Evolutionary conservation across 2,329 filamentous ascomycete species (phyloP).

Genomic region (Penicillium frequentans): DNA sequence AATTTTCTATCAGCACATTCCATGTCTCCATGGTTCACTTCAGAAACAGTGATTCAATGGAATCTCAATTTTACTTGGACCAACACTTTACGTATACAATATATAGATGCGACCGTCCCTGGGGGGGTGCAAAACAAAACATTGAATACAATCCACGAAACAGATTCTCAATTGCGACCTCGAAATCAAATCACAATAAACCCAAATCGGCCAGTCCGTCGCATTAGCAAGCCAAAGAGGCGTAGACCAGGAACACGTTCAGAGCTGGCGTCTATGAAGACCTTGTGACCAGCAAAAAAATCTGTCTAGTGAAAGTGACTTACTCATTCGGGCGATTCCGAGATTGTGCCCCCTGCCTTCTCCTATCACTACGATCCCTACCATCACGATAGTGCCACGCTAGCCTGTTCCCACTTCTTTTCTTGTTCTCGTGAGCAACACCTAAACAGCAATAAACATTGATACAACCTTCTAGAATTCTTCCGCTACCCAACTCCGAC

Average conservation of each 20-base stretch:
- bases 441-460: conserved; percentile 8
- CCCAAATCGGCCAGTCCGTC: neutral
- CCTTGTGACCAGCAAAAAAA: conserved; percentile 4
- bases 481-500: neutral
- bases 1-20: neutral
- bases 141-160: neutral
- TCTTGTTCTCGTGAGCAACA: conserved; percentile 3
- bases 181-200: neutral
- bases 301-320: neutral
- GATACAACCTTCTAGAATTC: conserved; percentile 6
- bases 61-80: neutral
- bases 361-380: neutral
- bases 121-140: neutral
- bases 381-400: neutral
- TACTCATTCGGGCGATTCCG: conserved; percentile 3
- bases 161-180: neutral
- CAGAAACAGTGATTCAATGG: neutral
- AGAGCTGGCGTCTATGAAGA: neutral
- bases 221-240: neutral
- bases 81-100: neutral
- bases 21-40: neutral
- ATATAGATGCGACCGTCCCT: neutral
- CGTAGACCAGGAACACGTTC: neutral
- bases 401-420: neutral
- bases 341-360: neutral